phyloP scores from a whole-genome alignment of 176 grass and related monocot species.

The Bromus sterilis region DNA sequence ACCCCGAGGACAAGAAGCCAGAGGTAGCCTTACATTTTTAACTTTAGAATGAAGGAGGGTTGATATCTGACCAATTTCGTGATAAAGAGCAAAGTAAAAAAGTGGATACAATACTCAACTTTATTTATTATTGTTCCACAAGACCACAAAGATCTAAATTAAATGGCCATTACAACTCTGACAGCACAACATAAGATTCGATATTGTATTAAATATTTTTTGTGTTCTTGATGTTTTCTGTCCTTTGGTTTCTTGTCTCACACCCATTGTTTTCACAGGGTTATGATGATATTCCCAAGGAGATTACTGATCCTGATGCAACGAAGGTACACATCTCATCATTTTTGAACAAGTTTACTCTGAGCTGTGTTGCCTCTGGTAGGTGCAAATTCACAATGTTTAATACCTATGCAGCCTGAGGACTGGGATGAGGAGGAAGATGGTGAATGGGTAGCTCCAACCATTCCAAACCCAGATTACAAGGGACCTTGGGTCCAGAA shows the following conservation, averaged over 20 bases:
- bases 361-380: neutral
- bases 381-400: neutral
- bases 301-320: conserved; percentile 54
- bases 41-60: neutral
- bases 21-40: conserved; percentile 31
- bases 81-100: too few species aligned
- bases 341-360: neutral
- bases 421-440: conserved; percentile 76
- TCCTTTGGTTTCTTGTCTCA: neutral
- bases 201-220: neutral
- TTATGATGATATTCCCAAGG: conserved; percentile 69
- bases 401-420: conserved; percentile 31
- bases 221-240: neutral
- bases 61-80: neutral
- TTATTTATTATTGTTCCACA: too few species aligned
- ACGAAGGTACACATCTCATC: conserved; percentile 38
- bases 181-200: neutral
- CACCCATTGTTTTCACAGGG: conserved; percentile 38
- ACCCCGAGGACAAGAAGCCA: conserved; percentile 65
- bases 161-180: neutral
- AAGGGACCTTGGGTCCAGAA: conserved; percentile 57
- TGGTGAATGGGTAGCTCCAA: conserved; percentile 61
- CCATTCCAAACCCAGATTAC: conserved; percentile 66
- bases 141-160: too few species aligned
- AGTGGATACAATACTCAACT: too few species aligned